Conservation (phyloP, 2,329 filamentous ascomycete genomes). For the Scedosporium minutisporum region DNA sequence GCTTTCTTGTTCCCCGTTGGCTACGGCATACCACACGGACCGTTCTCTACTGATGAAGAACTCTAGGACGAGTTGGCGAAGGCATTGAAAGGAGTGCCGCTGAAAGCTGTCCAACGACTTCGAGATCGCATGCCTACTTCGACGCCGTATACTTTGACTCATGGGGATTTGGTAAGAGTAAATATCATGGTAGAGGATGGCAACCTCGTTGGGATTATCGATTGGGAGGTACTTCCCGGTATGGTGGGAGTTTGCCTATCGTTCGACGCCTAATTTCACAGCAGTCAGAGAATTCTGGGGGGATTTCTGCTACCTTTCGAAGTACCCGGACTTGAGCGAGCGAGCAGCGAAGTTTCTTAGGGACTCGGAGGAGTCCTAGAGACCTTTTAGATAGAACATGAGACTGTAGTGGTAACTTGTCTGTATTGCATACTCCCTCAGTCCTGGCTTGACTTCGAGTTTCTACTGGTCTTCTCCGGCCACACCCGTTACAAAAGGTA, state of each 20-base stretch:
- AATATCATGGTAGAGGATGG: constrained; percentile 29
- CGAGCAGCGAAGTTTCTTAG: too few species aligned
- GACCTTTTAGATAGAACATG: too few species aligned
- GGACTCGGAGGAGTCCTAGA: too few species aligned
- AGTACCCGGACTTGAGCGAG: too few species aligned
- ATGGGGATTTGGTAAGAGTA: constrained; percentile 20
- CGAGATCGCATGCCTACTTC: not conserved
- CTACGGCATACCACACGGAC: not conserved
- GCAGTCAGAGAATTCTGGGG: too few species aligned
- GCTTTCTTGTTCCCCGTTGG: not conserved
- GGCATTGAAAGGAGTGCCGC: not conserved
- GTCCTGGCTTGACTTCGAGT: too few species aligned
- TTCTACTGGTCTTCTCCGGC: too few species aligned
- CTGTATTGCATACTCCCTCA: too few species aligned
- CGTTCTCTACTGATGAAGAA: not conserved
- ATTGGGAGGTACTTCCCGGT: constrained; percentile 31
- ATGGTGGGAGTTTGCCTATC: constrained; percentile 27
- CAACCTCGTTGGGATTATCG: constrained; percentile 25
- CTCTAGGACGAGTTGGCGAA: not conserved
- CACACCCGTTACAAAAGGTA: too few species aligned
- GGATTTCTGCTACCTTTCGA: too few species aligned
- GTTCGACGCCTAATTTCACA: too few species aligned
- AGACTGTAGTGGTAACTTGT: too few species aligned
- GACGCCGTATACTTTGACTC: not conserved
- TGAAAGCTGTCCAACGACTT: not conserved